phyloP scores from a whole-genome alignment of 805 yeast genomes.

The Myxozyma neglecta region DNA sequence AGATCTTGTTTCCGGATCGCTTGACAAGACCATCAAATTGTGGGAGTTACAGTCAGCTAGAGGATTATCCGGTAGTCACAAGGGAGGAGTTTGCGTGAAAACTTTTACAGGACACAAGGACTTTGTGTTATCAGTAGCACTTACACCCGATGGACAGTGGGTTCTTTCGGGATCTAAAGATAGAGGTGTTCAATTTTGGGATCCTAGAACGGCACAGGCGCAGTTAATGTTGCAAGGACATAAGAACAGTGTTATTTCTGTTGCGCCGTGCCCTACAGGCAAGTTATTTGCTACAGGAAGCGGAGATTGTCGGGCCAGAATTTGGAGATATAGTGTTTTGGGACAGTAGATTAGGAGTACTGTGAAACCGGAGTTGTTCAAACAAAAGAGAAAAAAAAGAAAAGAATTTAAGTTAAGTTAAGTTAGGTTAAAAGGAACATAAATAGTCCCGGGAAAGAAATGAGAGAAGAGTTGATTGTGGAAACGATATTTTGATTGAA shows the following conservation, averaged over 20 bases:
- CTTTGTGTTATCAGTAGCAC: constrained; percentile 89
- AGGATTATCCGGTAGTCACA: constrained; percentile 42
- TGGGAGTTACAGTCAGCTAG: constrained; percentile 76
- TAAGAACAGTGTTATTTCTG: constrained; percentile 91
- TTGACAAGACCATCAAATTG: constrained; percentile 92
- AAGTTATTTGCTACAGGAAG: constrained; percentile 95
- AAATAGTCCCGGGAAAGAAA: background rate
- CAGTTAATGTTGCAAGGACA: constrained; percentile 95
- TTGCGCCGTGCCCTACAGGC: constrained; percentile 82
- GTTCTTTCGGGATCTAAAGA: constrained; percentile 94
- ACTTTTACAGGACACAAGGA: constrained; percentile 96
- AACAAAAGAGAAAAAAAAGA: background rate
- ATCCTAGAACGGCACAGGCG: constrained; percentile 85
- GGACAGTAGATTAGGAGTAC: constrained; percentile 7
- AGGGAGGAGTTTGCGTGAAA: constrained; percentile 66
- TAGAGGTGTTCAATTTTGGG: constrained; percentile 97
- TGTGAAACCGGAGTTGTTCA: no score
- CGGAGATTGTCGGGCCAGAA: constrained; percentile 96
- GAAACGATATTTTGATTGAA: background rate
- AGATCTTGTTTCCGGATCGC: constrained; percentile 90
- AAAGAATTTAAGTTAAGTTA: no score
- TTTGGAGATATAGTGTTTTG: constrained; percentile 57
- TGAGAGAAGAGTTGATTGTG: background rate
- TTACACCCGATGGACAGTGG: constrained; percentile 89
- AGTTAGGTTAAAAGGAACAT: background rate